These are phyloP conservation scores for Penicillium coffeae DNA, from an alignment of 495 filamentous ascomycete species.

Conservation along the genomic window DNA sequence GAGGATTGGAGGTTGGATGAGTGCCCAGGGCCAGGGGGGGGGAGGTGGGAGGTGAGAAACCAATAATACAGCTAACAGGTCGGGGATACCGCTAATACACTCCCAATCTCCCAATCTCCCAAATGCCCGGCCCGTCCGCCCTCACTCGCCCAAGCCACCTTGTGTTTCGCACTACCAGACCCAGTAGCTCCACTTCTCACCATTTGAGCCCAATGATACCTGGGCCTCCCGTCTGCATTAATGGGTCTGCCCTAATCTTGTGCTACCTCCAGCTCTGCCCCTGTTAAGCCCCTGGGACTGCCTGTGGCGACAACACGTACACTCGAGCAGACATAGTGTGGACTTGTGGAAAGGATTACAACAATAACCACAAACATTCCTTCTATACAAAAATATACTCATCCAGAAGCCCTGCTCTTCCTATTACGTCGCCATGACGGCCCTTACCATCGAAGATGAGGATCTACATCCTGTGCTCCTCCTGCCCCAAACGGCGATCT, in stretches of 20 bases:
- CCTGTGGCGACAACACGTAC: too few relatives aligned
- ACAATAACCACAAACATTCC: too few relatives aligned
- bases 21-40: constrained; percentile 1
- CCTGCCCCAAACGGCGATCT: neutral
- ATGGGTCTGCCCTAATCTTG: too few relatives aligned
- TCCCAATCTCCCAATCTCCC: too few relatives aligned
- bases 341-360: too few relatives aligned
- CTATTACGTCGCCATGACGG: constrained; percentile 6
- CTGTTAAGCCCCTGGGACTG: too few relatives aligned
- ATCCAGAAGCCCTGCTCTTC: neutral
- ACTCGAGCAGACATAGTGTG: too few relatives aligned
- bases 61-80: constrained; percentile 1
- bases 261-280: too few relatives aligned
- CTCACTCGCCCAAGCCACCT: constrained; percentile 10
- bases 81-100: too few relatives aligned
- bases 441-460: neutral
- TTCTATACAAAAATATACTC: too few relatives aligned
- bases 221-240: too few relatives aligned
- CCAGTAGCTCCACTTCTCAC: neutral
- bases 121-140: too few relatives aligned
- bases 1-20: constrained; percentile 21
- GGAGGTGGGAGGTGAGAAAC: constrained; percentile 6
- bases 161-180: constrained; percentile 4
- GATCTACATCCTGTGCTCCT: constrained; percentile 1
- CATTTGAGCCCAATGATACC: neutral